Conservation (phyloP, 805 yeast species). For the Candida sakaeoensis region DNA sequence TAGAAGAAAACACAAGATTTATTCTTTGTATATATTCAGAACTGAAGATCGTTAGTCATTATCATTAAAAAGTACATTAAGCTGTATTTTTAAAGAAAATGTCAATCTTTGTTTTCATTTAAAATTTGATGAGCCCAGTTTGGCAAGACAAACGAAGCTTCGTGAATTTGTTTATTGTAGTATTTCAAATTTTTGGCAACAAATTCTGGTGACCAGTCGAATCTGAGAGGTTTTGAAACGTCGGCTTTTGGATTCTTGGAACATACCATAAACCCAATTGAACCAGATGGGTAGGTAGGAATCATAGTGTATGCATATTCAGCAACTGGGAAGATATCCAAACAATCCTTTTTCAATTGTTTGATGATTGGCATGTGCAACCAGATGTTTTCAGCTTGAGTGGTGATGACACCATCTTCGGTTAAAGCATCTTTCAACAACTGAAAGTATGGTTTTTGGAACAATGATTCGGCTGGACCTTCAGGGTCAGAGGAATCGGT, state of each 20-base stretch:
- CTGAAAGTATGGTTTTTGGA: conserved; percentile 89
- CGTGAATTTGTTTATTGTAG: conserved; percentile 80
- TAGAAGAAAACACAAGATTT: not conserved
- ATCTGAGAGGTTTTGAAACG: conserved; percentile 67
- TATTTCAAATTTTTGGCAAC: conserved; percentile 70
- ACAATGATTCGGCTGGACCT: conserved; percentile 93
- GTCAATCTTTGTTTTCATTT: conserved; percentile 21
- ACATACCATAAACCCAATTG: conserved; percentile 97
- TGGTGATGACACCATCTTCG: conserved; percentile 84
- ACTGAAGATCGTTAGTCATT: not conserved
- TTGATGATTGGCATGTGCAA: conserved; percentile 81
- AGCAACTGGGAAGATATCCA: conserved; percentile 83
- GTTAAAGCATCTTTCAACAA: conserved; percentile 84
- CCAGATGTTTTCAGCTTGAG: conserved; percentile 97
- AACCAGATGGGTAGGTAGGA: conserved; percentile 97
- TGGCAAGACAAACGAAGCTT: conserved; percentile 87
- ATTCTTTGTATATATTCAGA: not conserved
- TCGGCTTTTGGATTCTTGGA: conserved; percentile 65
- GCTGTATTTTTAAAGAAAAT: not conserved
- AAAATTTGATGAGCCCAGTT: conserved; percentile 69
- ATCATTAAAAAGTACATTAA: conserved; percentile 2
- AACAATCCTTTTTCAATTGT: conserved; percentile 77
- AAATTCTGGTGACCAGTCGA: conserved; percentile 51
- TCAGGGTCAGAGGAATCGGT: conserved; percentile 98
- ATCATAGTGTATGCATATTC: conserved; percentile 89